Evolutionary conservation across 441 rosid genomes (phyloP), one percentile per base, ranked within the genome.

Genomic region (Croton laevigatus): DNA sequence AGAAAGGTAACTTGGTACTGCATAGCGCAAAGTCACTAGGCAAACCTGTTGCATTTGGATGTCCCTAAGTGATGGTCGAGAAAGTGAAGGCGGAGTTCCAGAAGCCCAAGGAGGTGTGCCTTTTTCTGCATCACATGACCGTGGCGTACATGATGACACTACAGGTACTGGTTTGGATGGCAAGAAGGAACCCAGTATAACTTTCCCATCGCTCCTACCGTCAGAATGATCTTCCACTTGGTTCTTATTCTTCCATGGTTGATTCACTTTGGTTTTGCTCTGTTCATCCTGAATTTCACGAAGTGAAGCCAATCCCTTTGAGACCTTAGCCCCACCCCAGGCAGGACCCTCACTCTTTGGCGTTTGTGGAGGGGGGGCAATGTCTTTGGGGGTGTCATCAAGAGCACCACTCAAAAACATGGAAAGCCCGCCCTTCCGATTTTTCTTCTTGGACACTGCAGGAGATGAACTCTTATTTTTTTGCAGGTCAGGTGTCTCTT

Each of bases 391-490:
- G 69, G 71, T 40, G 60, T 89, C 94, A 66, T 96, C 99, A 68
- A 96, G 97, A 74, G 97, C 97, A 79, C 98, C 99, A 60, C 94
- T 96, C 84, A 96, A 74, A 81, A 96, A 96, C 99, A 93, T 83
- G n/a, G 99, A 93, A 69, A 96, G 99, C 20, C 98, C 98, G 59
- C 99, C 99, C 79, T 88, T 93, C 76, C 89, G 87, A 45, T 77
- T 81, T 75, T 86, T 89, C 85, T 89, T 96, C 85, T 89, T 91
- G 62, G 86, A 73, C 20, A 75, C 77, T 69, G 81, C 74, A 12
- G 86, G 76, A 6, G 51, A 37, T 38, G 83, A 76, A 67, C 51
- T 71, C 75, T 75, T 89, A 80, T 71, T 76, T 76, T 78, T 93
- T 44, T 76, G 78, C 14, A 76, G 70, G 44, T 80, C 86, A 17